Percentiles rank a stretch among this genome's conserved stretches.
phyloP scores from a whole-genome alignment of 306 rosid genomes.

The Glycine soja region DNA sequence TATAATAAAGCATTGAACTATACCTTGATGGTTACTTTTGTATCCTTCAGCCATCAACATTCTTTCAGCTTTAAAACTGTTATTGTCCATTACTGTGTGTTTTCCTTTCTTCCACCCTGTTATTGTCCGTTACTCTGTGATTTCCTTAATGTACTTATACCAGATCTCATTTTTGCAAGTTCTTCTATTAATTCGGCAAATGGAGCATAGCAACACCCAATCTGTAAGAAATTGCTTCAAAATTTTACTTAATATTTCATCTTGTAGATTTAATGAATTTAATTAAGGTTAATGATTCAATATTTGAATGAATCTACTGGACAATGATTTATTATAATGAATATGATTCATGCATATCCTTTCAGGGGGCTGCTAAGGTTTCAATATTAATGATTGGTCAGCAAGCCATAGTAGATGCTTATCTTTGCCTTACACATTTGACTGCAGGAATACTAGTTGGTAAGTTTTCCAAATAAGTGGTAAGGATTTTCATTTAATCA shows the following conservation, averaged over 20 bases:
- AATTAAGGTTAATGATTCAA: slow-evolving; percentile 22
- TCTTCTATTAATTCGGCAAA: slow-evolving; percentile 94
- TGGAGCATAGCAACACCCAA: slow-evolving; percentile 99
- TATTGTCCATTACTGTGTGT: slow-evolving; percentile 43
- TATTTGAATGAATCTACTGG: slow-evolving; percentile 26
- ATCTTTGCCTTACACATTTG: slow-evolving; percentile 93
- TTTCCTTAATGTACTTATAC: slow-evolving; percentile 63
- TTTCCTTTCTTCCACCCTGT: slow-evolving; percentile 52
- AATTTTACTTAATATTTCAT: slow-evolving; percentile 27
- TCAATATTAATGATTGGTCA: slow-evolving; percentile 95
- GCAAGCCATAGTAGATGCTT: slow-evolving; percentile 98
- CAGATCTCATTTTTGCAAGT: slow-evolving; percentile 98
- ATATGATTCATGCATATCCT: slow-evolving; percentile 38
- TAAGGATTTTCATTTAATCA: slow-evolving; percentile 13
- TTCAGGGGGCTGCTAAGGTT: slow-evolving; percentile 98
- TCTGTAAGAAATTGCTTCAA: slow-evolving; percentile 68
- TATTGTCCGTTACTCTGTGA: slow-evolving; percentile 42
- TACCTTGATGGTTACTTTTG: slow-evolving; percentile 99
- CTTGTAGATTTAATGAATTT: slow-evolving; percentile 31
- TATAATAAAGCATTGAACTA: slow-evolving; percentile 98
- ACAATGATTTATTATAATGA: neutral
- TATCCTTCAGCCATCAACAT: slow-evolving; percentile 66
- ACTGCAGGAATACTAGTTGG: slow-evolving; percentile 99
- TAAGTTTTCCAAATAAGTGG: slow-evolving; percentile 47
- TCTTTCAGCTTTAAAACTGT: slow-evolving; percentile 30